A percentile compares a stretch with the other conserved stretches of the same genome.
Evolutionary conservation across 2,329 filamentous ascomycete genomes (phyloP).

Genomic region (Pyricularia grisea): DNA sequence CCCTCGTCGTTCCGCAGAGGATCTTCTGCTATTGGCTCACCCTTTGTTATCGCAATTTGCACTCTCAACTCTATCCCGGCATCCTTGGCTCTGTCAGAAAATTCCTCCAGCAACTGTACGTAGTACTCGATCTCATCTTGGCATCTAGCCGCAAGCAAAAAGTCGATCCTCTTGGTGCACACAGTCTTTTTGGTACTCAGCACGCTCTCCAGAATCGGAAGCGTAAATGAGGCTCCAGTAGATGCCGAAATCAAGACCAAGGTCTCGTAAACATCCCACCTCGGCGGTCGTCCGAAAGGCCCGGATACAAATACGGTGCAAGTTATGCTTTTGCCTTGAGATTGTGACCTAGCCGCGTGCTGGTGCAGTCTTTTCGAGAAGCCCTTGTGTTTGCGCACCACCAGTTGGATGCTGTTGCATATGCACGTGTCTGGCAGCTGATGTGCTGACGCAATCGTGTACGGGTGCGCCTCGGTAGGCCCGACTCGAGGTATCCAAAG

Average conservation of each 20-base stretch:
- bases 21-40: constrained; percentile 1
- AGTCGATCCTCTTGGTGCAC: constrained; percentile 43
- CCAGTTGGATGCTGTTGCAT: constrained; percentile 51
- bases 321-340: constrained; percentile 17
- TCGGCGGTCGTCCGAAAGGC: constrained; percentile 45
- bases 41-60: constrained; percentile 43
- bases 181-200: constrained; percentile 28
- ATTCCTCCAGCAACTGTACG: constrained; percentile 34
- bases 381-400: constrained; percentile 44
- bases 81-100: constrained; percentile 30
- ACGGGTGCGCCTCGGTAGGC: constrained; percentile 47
- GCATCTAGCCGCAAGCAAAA: constrained; percentile 41
- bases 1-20: background rate
- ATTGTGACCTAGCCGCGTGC: constrained; percentile 28
- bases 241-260: constrained; percentile 51
- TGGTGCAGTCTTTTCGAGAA: constrained; percentile 46
- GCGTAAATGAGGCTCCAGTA: constrained; percentile 52
- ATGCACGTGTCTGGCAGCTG: constrained; percentile 39
- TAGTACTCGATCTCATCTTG: constrained; percentile 48
- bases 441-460: constrained; percentile 50
- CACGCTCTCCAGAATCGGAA: constrained; percentile 49
- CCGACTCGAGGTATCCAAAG: constrained; percentile 49
- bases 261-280: constrained; percentile 50
- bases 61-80: constrained; percentile 40
- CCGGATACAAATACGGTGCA: constrained; percentile 42